phyloP scores from a whole-genome alignment of 352 stramenopile genomes.

The Phytopythium vexans region DNA sequence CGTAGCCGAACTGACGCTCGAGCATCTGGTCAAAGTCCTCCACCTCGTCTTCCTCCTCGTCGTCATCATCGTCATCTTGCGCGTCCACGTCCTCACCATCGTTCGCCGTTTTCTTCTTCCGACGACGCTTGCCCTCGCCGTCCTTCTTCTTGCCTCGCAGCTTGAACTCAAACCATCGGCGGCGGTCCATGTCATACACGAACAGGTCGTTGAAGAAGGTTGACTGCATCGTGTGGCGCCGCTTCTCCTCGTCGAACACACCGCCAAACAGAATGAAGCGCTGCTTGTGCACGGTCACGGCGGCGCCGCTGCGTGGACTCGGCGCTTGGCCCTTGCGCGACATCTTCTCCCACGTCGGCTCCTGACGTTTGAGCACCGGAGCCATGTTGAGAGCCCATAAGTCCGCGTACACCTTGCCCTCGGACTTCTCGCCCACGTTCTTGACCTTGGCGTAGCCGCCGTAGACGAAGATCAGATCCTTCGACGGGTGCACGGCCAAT shows the following conservation, averaged over 20 bases:
- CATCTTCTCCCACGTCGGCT: conserved; percentile 93
- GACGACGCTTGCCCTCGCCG: conserved; percentile 47
- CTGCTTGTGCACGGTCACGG: conserved; percentile 92
- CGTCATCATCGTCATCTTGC: conserved; percentile 41
- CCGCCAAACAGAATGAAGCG: conserved; percentile 96
- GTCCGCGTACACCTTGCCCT: conserved; percentile 95
- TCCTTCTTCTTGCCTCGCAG: conserved; percentile 83
- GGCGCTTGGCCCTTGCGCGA: conserved; percentile 87
- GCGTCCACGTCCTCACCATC: conserved; percentile 36
- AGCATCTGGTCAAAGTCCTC: conserved; percentile 83
- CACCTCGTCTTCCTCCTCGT: conserved; percentile 66
- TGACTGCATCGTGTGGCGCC: conserved; percentile 74
- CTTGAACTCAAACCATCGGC: conserved; percentile 94
- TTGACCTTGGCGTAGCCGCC: conserved; percentile 96
- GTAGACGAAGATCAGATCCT: conserved; percentile 92
- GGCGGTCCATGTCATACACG: conserved; percentile 95
- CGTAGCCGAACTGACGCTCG: conserved; percentile 94
- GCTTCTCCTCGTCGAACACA: conserved; percentile 91
- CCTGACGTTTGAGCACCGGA: conserved; percentile 82
- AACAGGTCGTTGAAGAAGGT: conserved; percentile 98
- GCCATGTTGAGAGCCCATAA: conserved; percentile 94
- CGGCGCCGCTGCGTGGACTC: conserved; percentile 69
- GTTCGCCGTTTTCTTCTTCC: conserved; percentile 57
- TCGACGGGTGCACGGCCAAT: conserved; percentile 76
- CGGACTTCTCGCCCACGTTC: conserved; percentile 86